Evolutionary conservation across 805 yeast genomes (phyloP).

Genomic region (Helenozyma rhizophorensis): DNA sequence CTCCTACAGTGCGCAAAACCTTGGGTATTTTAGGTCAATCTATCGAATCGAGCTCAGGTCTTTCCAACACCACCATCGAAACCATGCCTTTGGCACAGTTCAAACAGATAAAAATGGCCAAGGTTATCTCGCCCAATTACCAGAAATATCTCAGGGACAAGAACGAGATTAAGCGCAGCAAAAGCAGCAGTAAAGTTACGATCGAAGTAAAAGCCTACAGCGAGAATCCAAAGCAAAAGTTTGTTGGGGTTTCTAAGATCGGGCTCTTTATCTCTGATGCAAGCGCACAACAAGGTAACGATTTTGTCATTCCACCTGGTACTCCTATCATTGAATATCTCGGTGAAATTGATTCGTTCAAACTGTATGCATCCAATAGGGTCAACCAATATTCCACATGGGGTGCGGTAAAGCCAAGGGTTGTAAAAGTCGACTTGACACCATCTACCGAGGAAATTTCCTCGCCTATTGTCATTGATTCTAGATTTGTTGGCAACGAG

Average conservation of each 20-base stretch:
- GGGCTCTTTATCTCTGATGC: slow-evolving; percentile 48
- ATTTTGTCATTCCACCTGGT: slow-evolving; percentile 35
- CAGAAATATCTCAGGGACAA: slow-evolving; percentile 29
- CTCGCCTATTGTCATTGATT: slow-evolving; percentile 69
- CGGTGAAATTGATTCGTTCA: slow-evolving; percentile 70
- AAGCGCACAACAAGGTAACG: slow-evolving; percentile 8
- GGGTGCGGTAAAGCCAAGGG: slow-evolving; percentile 58
- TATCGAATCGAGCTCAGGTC: slow-evolving; percentile 4
- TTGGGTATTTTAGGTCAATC: slow-evolving; percentile 20
- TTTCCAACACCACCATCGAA: slow-evolving; percentile 1
- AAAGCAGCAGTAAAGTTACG: slow-evolving; percentile 22
- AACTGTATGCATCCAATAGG: slow-evolving; percentile 58
- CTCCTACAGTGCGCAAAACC: slow-evolving; percentile 24
- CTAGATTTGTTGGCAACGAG: slow-evolving; percentile 74
- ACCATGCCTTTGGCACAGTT: slow-evolving; percentile 23
- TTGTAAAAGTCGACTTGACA: slow-evolving; percentile 20
- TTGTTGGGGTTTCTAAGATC: slow-evolving; percentile 63
- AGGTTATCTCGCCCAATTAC: slow-evolving; percentile 30
- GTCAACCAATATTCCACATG: slow-evolving; percentile 72
- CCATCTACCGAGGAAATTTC: slow-evolving; percentile 22
- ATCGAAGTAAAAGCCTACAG: slow-evolving; percentile 53
- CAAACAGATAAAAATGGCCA: slow-evolving; percentile 27
- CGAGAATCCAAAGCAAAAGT: slow-evolving; percentile 55
- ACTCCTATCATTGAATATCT: slow-evolving; percentile 55
- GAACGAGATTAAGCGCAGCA: slow-evolving; percentile 25